Evolutionary conservation across 2,329 filamentous ascomycete species (phyloP).

Genomic region (Fusarium ramigenum): DNA sequence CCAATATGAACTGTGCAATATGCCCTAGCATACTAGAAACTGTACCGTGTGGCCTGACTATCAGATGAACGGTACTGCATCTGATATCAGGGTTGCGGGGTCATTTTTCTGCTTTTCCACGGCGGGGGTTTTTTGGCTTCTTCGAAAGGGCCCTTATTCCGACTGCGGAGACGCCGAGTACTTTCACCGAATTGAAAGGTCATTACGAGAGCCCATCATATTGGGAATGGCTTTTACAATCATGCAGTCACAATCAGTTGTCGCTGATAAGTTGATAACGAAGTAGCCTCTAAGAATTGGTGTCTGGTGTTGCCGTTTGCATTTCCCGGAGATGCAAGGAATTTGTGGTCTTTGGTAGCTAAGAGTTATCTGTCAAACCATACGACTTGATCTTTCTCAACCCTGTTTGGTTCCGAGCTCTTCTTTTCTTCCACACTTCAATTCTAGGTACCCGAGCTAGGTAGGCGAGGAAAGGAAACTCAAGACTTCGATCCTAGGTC

Average conservation of each 20-base stretch:
- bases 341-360: slow-evolving; percentile 15
- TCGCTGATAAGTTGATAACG: slow-evolving; percentile 27
- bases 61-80: slow-evolving; percentile 33
- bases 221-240: slow-evolving; percentile 20
- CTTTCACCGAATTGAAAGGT: background rate
- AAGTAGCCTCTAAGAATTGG: slow-evolving; percentile 9
- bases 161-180: slow-evolving; percentile 44
- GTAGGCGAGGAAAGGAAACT: no score
- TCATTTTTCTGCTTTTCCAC: slow-evolving; percentile 42
- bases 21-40: background rate
- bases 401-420: background rate
- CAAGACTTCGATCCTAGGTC: no score
- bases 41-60: slow-evolving; percentile 26
- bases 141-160: slow-evolving; percentile 37
- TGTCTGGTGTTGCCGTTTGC: background rate
- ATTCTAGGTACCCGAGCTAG: slow-evolving; percentile 2
- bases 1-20: slow-evolving; percentile 29
- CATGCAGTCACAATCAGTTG: slow-evolving; percentile 9
- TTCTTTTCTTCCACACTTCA: slow-evolving; percentile 1
- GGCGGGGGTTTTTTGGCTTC: slow-evolving; percentile 29
- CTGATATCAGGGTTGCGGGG: slow-evolving; percentile 42
- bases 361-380: slow-evolving; percentile 36
- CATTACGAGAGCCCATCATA: slow-evolving; percentile 16
- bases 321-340: slow-evolving; percentile 39
- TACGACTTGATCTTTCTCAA: slow-evolving; percentile 28